phyloP scores from a whole-genome alignment of 176 grass and related monocot species.

The Zizania latifolia region DNA sequence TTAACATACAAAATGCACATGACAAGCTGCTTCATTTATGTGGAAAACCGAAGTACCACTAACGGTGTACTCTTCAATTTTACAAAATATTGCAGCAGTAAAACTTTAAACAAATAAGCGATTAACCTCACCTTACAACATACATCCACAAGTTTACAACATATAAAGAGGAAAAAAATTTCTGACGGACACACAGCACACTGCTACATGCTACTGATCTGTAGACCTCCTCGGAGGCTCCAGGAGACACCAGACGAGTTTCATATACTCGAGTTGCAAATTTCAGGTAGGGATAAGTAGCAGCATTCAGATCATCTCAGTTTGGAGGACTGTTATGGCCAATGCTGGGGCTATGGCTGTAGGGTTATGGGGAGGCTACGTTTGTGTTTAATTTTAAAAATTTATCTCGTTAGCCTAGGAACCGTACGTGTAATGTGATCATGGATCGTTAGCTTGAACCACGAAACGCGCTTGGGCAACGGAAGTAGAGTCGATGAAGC shows the following conservation, averaged over 20 bases:
- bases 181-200: background rate
- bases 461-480: too few relatives aligned
- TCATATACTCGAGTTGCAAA: too few relatives aligned
- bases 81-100: background rate
- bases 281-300: too few relatives aligned
- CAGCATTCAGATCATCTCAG: conserved; percentile 10
- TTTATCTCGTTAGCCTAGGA: too few relatives aligned
- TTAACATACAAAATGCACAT: background rate
- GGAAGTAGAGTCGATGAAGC: too few relatives aligned
- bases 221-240: conserved; percentile 12
- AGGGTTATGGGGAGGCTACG: too few relatives aligned
- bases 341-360: conserved; percentile 53
- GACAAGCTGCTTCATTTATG: background rate
- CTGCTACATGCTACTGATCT: conserved; percentile 12
- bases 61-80: background rate
- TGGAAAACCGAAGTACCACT: background rate
- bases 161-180: background rate
- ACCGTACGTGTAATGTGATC: too few relatives aligned
- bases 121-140: conserved; percentile 13
- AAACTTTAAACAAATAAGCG: conserved; percentile 12
- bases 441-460: too few relatives aligned
- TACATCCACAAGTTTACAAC: too few relatives aligned
- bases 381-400: too few relatives aligned
- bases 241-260: conserved; percentile 15
- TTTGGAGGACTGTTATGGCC: conserved; percentile 45